Conservation (phyloP, 257 asterid genomes). For the Capsicum chinense region DNA sequence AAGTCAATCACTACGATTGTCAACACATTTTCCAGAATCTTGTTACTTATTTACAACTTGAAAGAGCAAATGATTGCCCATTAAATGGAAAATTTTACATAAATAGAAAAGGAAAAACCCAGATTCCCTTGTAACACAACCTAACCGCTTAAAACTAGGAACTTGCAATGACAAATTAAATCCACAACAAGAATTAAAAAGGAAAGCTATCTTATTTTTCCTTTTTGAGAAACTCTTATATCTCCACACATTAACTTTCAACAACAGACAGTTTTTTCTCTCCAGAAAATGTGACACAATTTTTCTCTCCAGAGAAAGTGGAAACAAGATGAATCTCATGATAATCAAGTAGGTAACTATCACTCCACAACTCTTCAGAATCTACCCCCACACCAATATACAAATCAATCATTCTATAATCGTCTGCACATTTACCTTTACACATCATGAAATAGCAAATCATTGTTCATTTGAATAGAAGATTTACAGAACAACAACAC, state of each 20-base stretch:
- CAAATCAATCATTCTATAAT: not conserved
- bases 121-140: not conserved
- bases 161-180: not conserved
- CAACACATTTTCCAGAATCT: not conserved
- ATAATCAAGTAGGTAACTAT: not conserved
- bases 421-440: not conserved
- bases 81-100: not conserved
- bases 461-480: not conserved
- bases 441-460: not conserved
- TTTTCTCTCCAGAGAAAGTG: not conserved
- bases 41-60: not conserved
- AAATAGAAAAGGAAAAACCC: not conserved
- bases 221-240: not conserved
- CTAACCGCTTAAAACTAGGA: not conserved
- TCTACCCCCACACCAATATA: not conserved
- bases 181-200: not conserved
- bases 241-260: not conserved
- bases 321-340: not conserved
- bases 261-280: not conserved
- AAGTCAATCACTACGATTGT: not conserved
- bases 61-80: not conserved
- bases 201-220: slow-evolving; percentile 9
- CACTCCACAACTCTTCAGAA: not conserved
- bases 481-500: not conserved
- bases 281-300: not conserved